Percentiles rank a stretch among this genome's conserved stretches.
Evolutionary conservation across 2,329 filamentous ascomycete species (phyloP).

Genomic region (Pseudomassariella vexata): DNA sequence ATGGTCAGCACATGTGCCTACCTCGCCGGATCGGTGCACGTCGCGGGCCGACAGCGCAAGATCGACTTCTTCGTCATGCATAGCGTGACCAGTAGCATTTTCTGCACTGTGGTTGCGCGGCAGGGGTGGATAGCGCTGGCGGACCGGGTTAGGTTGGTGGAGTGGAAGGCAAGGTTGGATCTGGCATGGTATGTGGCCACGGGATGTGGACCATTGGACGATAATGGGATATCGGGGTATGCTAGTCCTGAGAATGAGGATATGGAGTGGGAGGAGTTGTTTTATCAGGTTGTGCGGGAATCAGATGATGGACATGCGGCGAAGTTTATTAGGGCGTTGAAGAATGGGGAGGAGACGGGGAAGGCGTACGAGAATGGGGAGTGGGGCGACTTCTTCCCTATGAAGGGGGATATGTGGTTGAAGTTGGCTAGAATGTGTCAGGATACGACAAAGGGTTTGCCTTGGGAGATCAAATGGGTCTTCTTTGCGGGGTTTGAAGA

Average conservation of each 20-base stretch:
- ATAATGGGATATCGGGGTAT: slow-evolving; percentile 14
- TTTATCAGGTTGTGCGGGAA: slow-evolving; percentile 11
- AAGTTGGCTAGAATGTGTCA: slow-evolving; percentile 14
- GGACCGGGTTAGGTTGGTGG: slow-evolving; percentile 51
- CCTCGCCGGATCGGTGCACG: slow-evolving; percentile 35
- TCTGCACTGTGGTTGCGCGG: slow-evolving; percentile 20
- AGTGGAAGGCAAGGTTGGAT: slow-evolving; percentile 61
- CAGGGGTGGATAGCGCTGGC: slow-evolving; percentile 25
- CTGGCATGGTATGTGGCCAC: slow-evolving; percentile 58
- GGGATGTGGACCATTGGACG: slow-evolving; percentile 33
- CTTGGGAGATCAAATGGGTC: slow-evolving; percentile 12
- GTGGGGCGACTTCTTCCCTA: slow-evolving; percentile 9
- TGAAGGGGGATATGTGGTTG: slow-evolving; percentile 19
- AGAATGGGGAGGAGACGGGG: slow-evolving; percentile 20
- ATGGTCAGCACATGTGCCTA: slow-evolving; percentile 18
- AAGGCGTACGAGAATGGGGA: slow-evolving; percentile 11
- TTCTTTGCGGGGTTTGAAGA: slow-evolving; percentile 8
- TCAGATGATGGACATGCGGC: slow-evolving; percentile 29
- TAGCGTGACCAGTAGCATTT: slow-evolving; percentile 25
- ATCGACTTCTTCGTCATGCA: slow-evolving; percentile 59
- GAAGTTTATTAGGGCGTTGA: slow-evolving; percentile 27
- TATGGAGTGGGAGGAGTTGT: slow-evolving; percentile 22
- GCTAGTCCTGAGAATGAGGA: slow-evolving; percentile 7
- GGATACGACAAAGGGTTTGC: slow-evolving; percentile 11
- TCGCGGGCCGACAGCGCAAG: slow-evolving; percentile 47